Evolutionary conservation across 1,284 basidiomycete genomes (phyloP), one percentile per base, ranked within the genome.

Genomic region (Cryptococcus jaspeensis): DNA sequence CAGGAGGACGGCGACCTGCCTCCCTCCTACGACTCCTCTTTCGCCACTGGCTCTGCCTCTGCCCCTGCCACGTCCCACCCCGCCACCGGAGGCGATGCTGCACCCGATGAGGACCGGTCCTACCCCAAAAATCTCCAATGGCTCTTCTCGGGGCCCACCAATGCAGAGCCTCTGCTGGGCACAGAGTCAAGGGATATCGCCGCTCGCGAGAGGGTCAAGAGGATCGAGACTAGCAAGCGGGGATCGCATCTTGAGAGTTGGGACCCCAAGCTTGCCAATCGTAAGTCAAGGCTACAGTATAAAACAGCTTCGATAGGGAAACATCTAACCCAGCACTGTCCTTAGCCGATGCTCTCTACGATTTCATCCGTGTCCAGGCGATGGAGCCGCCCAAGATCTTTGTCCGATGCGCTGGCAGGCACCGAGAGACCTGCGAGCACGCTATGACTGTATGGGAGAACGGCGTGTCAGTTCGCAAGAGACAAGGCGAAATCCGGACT

Each of bases 291-390:
- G 18, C 39, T 16, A 47, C 9, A n/a, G n/a, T n/a, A n/a, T n/a
- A n/a, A n/a, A n/a, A n/a, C n/a, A n/a, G n/a, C n/a, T n/a, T n/a
- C n/a, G n/a, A n/a, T n/a, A n/a, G n/a, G n/a, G n/a, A n/a, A n/a
- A n/a, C n/a, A n/a, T n/a, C n/a, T n/a, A n/a, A n/a, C n/a, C n/a
- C n/a, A n/a, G n/a, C n/a, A n/a, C n/a, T n/a, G n/a, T n/a, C n/a
- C n/a, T n/a, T n/a, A 74, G 72, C 73, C 15, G 48, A 57, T 3
- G 51, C 56, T 0, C 63, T 76, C 50, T 75, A 73, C 58, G 67
- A 76, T 59, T 75, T 64, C 35, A 41, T 76, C 38, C 61, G 68
- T 39, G 43, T 50, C 11, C 59, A 63, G 47, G 56, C 74, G 0
- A 63, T 69, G 37, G 35, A 22, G 4, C 57, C 60, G 0, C 72